Base-by-base conservation (phyloP, 257 asterid species). In the Hygrophila difformis region DNA sequence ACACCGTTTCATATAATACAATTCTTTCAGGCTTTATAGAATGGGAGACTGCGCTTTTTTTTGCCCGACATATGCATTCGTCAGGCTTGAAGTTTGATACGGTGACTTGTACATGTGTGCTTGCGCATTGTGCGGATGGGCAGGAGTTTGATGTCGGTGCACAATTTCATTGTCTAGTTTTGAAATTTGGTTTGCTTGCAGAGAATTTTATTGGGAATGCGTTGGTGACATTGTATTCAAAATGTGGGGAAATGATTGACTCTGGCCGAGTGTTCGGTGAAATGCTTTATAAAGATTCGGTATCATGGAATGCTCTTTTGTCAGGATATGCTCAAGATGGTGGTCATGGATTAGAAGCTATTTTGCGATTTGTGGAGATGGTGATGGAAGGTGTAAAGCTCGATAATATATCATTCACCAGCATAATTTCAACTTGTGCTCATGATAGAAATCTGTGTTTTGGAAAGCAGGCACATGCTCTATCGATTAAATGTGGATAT, bases 281-380 rank as follows among this genome's bases (percentile, higher is more conserved):
- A 47, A 85, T 89, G 65, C 67, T 57, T 1, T 7, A 20, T 15
- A 85, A 66, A 61, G 97, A 89, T 73, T 67, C 69, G 68, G 93
- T 89, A 49, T 82, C 96, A 7, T 89, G 96, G 96, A 89, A 89
- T 49, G 87, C 97, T 8, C 60, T 89, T 69, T 71, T 89, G 36
- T 84, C 94, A 0, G 96, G 94, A 18, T 79, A 79, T 70, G 84
- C 77, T 39, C 96, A 79, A 45, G 91, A 77, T 63, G 97, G 96
- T 36, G 54, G 71, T 45, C 44, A 64, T 63, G 86, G 84, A n/a
- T 9, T 45, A 36, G 66, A 74, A 55, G 82, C 81, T 45, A 69
- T 71, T 54, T 45, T 29, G 17, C 73, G 63, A 20, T 82, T 82
- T 49, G 47, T 55, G 46, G 71, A 82, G 53, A 82, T 85, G 94